phyloP scores from a whole-genome alignment of 192 early-diverging fungal species.

The Kickxella alabastrina region DNA sequence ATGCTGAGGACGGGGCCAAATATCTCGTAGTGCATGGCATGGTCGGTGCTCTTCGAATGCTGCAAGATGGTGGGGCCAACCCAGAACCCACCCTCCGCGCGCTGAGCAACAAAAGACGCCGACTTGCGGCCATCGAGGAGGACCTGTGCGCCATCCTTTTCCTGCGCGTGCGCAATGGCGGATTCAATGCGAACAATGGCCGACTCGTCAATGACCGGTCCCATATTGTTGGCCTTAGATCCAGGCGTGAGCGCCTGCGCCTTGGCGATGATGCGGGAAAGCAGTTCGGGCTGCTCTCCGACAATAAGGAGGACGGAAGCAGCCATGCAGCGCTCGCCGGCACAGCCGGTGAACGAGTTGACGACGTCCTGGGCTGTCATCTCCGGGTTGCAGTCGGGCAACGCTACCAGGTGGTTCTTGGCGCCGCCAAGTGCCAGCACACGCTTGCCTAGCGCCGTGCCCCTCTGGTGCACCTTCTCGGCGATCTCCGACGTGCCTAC shows the following conservation, averaged over 20 bases:
- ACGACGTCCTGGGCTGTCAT: conserved; percentile 78
- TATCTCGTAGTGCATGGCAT: conserved; percentile 72
- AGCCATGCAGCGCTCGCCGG: conserved; percentile 79
- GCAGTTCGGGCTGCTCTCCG: conserved; percentile 63
- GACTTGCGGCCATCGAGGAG: conserved; percentile 65
- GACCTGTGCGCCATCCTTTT: conserved; percentile 55
- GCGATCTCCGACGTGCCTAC: conserved; percentile 81
- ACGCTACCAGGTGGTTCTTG: conserved; percentile 79
- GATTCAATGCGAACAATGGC: conserved; percentile 60
- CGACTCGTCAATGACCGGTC: conserved; percentile 70
- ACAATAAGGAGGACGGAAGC: conserved; percentile 69
- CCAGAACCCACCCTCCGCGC: conserved; percentile 59
- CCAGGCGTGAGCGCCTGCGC: conserved; percentile 56
- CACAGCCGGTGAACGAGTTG: conserved; percentile 70
- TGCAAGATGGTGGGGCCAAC: conserved; percentile 67
- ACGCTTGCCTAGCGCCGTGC: conserved; percentile 59
- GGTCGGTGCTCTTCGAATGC: conserved; percentile 56
- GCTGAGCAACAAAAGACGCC: conserved; percentile 32
- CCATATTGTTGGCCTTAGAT: conserved; percentile 53
- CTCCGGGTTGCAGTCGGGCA: conserved; percentile 70
- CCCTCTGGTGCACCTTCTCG: conserved; percentile 52
- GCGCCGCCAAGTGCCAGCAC: conserved; percentile 69
- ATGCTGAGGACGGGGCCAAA: conserved; percentile 79
- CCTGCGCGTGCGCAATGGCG: conserved; percentile 57
- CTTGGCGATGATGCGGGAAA: conserved; percentile 59